Evolutionary conservation across 306 rosid species (phyloP).

Genomic region (Prinsepia uniflora): DNA sequence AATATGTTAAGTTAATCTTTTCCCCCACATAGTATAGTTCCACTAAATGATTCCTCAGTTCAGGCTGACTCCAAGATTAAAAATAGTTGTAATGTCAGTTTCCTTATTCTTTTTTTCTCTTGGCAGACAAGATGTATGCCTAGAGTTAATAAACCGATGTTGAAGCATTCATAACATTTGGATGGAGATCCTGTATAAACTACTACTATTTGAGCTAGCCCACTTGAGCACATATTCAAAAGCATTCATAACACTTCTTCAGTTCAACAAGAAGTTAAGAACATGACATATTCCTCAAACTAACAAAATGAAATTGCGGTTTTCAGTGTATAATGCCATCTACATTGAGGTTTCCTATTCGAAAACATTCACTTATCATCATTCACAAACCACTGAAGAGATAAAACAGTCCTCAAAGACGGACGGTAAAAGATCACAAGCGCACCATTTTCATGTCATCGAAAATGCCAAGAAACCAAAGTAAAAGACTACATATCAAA

Average conservation of each 20-base stretch:
- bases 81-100: too few species aligned
- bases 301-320: neutral
- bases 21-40: neutral
- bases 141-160: neutral
- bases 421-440: neutral
- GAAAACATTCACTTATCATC: neutral
- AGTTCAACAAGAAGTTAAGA: neutral
- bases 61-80: neutral
- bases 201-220: neutral
- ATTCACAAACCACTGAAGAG: neutral
- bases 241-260: neutral
- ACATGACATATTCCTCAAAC: neutral
- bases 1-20: neutral
- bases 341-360: neutral
- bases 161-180: neutral
- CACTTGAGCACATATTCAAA: neutral
- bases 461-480: neutral
- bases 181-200: neutral
- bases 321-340: neutral
- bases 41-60: neutral
- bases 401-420: neutral
- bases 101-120: too few species aligned
- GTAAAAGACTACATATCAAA: neutral
- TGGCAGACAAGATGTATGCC: neutral
- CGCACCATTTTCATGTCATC: constrained; percentile 1